These are phyloP conservation scores for Myriosclerotinia duriaeana DNA, from an alignment of 2,329 filamentous ascomycete genomes.

Conservation along the genomic window DNA sequence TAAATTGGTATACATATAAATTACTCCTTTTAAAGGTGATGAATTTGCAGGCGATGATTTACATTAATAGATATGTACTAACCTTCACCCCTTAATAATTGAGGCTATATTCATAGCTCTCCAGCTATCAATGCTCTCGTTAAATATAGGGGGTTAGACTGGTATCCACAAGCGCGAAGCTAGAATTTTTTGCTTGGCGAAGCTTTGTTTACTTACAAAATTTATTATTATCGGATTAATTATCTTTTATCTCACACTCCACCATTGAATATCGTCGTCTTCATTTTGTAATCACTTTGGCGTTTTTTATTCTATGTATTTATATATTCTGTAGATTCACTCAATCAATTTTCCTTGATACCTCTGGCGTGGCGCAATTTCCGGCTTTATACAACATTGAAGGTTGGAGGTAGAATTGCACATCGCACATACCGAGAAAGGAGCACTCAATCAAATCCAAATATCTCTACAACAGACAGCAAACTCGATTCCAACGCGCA, in stretches of 20 bases:
- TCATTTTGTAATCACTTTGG: background rate
- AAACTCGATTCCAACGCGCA: background rate
- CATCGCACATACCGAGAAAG: background rate
- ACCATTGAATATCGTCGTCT: slow-evolving; percentile 2
- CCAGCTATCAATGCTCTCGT: background rate
- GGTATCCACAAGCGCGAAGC: background rate
- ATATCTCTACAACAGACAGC: background rate
- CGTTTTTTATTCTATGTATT: background rate
- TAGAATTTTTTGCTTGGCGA: slow-evolving; percentile 7
- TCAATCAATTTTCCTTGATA: background rate
- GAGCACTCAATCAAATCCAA: background rate
- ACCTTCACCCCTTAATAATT: background rate
- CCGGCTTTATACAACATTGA: background rate
- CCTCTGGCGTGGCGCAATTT: background rate
- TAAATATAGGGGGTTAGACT: slow-evolving; percentile 9
- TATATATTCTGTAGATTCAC: background rate
- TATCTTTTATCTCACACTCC: background rate
- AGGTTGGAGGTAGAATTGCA: background rate
- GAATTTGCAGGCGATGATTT: too few relatives aligned
- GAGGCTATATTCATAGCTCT: background rate
- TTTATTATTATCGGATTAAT: slow-evolving; percentile 5
- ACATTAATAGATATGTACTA: too few relatives aligned
- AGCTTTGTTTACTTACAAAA: slow-evolving; percentile 6
- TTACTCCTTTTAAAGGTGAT: too few relatives aligned
- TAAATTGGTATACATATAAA: too few relatives aligned